Base-by-base conservation (phyloP, 345 rosid species). In the Erodium maritimum region DNA sequence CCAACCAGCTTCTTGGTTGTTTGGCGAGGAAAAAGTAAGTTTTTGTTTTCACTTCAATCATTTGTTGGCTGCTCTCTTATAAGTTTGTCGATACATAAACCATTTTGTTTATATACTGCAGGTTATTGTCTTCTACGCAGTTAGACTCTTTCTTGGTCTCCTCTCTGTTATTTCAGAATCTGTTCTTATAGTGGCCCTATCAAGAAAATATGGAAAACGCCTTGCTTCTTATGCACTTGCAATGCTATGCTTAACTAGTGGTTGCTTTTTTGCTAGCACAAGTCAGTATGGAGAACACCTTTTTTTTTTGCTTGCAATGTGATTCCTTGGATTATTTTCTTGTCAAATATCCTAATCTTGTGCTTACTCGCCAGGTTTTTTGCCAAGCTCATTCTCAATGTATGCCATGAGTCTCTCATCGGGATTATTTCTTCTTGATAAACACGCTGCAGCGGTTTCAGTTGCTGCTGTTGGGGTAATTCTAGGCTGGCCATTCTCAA, bases 351-450 rank as follows among this genome's bases (percentile, higher is more conserved):
- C 16, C 50, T 62, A 29, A 21, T n/a, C n/a, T 52, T 17, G 8
- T 21, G 22, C 23, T 55, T 59, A 17, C 60, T 58, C 65, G 50
- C 62, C 68, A 93, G 99, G 99, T 72, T 89, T 93, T 59, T 79
- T 93, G 71, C 99, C 99, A 16, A 93, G 99, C 76, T 93, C 99
- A 20, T 93, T 93, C 77, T 85, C 99, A 19, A 89, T 93, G 96
- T 86, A 93, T 76, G 94, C 95, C 21, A 82, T 89, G 73, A 89
- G 95, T 72, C 99, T 93, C 59, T 75, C 94, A 1, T 93, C 91
- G 5, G 99, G 99, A 53, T 73, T 93, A 24, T 79, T 93, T 71
- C 94, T 93, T 66, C 86, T 93, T 21, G 94, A 79, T 68, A 87
- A 83, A 66, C 83, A 74, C 54, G 82, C 77, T 48, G 61, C 65